phyloP scores from a whole-genome alignment of 441 rosid species.

The Sinapis alba region DNA sequence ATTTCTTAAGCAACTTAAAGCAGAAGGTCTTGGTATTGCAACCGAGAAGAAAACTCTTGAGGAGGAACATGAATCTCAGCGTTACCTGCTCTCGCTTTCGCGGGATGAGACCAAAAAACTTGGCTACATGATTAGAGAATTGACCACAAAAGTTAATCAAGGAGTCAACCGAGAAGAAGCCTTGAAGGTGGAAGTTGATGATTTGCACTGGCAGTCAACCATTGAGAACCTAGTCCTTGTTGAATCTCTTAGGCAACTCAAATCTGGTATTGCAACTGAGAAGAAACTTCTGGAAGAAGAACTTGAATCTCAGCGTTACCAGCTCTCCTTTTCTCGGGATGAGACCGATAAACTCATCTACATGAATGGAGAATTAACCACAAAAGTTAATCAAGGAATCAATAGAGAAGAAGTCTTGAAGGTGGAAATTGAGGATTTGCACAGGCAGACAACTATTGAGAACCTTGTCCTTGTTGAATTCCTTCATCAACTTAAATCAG shows the following conservation, averaged over 20 bases:
- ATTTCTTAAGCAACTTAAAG: constrained; percentile 60
- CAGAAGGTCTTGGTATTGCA: constrained; percentile 56
- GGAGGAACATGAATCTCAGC: constrained; percentile 50
- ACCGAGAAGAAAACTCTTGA: constrained; percentile 51
- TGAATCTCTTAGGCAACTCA: constrained; percentile 62
- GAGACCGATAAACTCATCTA: constrained; percentile 48
- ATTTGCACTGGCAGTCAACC: constrained; percentile 44
- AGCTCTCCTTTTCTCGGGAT: constrained; percentile 49
- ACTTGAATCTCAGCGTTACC: constrained; percentile 49
- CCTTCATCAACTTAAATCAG: constrained; percentile 63
- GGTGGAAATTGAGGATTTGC: constrained; percentile 54
- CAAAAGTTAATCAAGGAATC: constrained; percentile 55
- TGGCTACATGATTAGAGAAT: constrained; percentile 46
- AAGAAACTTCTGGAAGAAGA: constrained; percentile 53
- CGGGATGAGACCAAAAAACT: constrained; percentile 52
- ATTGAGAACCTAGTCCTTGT: constrained; percentile 46
- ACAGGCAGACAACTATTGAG: constrained; percentile 50
- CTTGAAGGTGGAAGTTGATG: constrained; percentile 54
- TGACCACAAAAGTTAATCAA: constrained; percentile 53
- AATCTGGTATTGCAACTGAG: constrained; percentile 50
- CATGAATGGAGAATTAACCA: constrained; percentile 55
- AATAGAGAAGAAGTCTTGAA: constrained; percentile 59
- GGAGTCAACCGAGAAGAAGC: constrained; percentile 60
- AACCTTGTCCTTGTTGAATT: constrained; percentile 62
- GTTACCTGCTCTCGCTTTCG: constrained; percentile 50